These are phyloP conservation scores for Samsoniella hepiali DNA, from an alignment of 2,329 filamentous ascomycete species.

Conservation along the genomic window DNA sequence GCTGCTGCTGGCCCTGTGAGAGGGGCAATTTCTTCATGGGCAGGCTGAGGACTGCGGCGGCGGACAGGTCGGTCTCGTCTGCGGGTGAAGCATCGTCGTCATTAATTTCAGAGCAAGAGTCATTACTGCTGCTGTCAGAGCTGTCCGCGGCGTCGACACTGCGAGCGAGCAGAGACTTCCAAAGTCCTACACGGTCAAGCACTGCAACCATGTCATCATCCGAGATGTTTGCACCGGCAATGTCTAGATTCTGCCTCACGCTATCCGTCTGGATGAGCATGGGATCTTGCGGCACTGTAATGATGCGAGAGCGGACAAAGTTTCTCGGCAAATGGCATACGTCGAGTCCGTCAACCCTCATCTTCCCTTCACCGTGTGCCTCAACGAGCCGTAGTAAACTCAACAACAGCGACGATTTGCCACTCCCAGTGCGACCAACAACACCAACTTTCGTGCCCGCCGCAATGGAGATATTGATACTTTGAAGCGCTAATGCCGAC, in stretches of 20 bases:
- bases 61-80: neutral
- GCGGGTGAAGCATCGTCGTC: neutral
- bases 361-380: slow-evolving; percentile 31
- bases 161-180: neutral
- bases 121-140: too few species aligned
- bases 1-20: slow-evolving; percentile 11
- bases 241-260: slow-evolving; percentile 18
- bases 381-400: slow-evolving; percentile 45
- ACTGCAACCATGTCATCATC: slow-evolving; percentile 1
- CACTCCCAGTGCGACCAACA: slow-evolving; percentile 47
- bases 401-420: slow-evolving; percentile 45
- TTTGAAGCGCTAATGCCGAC: slow-evolving; percentile 33
- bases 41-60: neutral
- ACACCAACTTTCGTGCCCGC: slow-evolving; percentile 45
- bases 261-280: slow-evolving; percentile 22
- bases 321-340: slow-evolving; percentile 31
- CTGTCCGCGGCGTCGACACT: neutral
- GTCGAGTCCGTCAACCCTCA: too few species aligned
- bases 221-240: slow-evolving; percentile 11
- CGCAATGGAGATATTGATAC: slow-evolving; percentile 42
- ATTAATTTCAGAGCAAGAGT: too few species aligned
- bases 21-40: neutral
- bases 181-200: neutral
- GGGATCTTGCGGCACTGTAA: slow-evolving; percentile 20
- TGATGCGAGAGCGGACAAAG: slow-evolving; percentile 38